Percentiles rank a stretch among this genome's conserved stretches.
Conservation (phyloP, 164 flowering plant genomes). For the Malania oleifera region DNA sequence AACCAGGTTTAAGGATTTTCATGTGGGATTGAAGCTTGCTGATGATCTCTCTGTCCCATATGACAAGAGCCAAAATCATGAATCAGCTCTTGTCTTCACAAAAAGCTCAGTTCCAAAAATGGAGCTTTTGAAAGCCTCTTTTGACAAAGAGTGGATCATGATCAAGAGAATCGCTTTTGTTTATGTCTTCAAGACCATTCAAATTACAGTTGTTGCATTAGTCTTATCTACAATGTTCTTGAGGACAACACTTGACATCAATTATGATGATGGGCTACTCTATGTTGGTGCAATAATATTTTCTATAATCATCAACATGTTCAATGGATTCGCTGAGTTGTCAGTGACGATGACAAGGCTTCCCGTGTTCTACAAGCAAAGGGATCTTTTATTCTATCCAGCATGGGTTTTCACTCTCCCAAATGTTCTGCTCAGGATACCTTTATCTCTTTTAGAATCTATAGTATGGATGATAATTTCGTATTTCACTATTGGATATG, state of each 20-base stretch:
- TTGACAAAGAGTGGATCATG: conserved; percentile 78
- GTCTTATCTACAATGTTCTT: conserved; percentile 69
- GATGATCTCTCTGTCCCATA: conserved; percentile 68
- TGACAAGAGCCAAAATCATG: conserved; percentile 52
- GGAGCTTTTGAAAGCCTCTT: conserved; percentile 70
- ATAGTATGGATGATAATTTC: conserved; percentile 60
- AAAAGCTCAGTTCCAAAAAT: conserved; percentile 52
- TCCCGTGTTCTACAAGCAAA: conserved; percentile 94
- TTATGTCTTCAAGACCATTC: conserved; percentile 83
- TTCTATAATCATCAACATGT: conserved; percentile 64
- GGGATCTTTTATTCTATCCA: conserved; percentile 85
- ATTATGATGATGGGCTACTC: conserved; percentile 54
- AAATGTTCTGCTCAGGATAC: conserved; percentile 57
- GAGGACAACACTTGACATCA: conserved; percentile 43
- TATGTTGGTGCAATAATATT: conserved; percentile 78
- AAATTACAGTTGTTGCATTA: conserved; percentile 53
- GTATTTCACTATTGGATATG: conserved; percentile 81
- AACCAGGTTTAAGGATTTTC: conserved; percentile 64
- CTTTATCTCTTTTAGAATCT: conserved; percentile 68
- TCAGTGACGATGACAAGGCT: conserved; percentile 66
- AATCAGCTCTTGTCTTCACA: conserved; percentile 66
- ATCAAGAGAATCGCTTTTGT: conserved; percentile 71
- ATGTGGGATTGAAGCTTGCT: conserved; percentile 55
- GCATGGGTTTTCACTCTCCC: conserved; percentile 87
- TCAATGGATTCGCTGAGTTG: conserved; percentile 90